Conservation (phyloP, 805 yeast genomes). For the Candida oleophila region DNA sequence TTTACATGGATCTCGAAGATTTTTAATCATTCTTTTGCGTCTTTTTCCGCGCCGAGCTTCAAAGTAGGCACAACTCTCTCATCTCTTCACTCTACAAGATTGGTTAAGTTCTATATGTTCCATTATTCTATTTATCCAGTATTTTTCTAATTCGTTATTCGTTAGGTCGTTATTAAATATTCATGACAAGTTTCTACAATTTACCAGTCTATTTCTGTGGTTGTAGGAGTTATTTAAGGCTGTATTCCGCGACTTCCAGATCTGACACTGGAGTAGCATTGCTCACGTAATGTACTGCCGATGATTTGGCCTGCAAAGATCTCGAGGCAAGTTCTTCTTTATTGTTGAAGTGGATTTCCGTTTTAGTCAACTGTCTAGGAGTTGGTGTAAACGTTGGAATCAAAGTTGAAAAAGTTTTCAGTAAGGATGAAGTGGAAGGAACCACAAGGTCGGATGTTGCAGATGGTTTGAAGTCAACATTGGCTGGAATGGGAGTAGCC, state of each 20-base stretch:
- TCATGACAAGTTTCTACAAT: not conserved
- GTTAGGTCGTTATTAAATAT: not conserved
- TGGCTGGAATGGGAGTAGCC: slow-evolving; percentile 32
- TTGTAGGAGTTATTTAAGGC: too few relatives aligned
- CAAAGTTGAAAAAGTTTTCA: slow-evolving; percentile 11
- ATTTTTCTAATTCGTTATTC: not conserved
- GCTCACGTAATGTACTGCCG: not conserved
- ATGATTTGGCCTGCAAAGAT: not conserved
- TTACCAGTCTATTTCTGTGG: too few relatives aligned
- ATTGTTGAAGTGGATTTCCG: not conserved
- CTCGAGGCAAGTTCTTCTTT: not conserved
- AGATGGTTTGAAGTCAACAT: slow-evolving; percentile 20
- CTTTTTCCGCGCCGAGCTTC: too few relatives aligned
- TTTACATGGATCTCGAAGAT: too few relatives aligned
- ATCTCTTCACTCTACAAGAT: too few relatives aligned
- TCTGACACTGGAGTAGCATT: not conserved
- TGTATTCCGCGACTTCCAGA: not conserved
- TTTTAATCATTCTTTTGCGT: too few relatives aligned
- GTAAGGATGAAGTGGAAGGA: slow-evolving; percentile 7
- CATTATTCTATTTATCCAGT: not conserved
- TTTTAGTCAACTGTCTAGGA: slow-evolving; percentile 1
- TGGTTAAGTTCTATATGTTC: not conserved
- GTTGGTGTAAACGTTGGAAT: slow-evolving; percentile 19
- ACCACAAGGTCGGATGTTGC: slow-evolving; percentile 5
- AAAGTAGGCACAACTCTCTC: too few relatives aligned